phyloP scores from a whole-genome alignment of 2,329 filamentous ascomycete species.

The Stachybotrys chlorohalonatus region DNA sequence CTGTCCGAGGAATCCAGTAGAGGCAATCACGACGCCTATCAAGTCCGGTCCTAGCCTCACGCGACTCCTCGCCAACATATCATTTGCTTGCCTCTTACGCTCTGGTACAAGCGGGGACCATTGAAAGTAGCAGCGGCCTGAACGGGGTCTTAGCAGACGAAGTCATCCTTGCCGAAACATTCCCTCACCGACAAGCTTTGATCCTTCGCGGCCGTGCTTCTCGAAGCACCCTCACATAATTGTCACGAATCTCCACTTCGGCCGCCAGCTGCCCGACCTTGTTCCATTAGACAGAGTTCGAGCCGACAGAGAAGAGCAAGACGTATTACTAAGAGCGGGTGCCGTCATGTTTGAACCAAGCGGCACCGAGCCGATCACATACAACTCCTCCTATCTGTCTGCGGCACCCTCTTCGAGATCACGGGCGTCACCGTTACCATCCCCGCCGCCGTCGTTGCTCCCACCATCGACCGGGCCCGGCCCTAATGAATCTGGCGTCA shows the following conservation, averaged over 20 bases:
- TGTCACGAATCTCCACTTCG: neutral
- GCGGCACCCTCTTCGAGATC: neutral
- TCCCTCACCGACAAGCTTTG: neutral
- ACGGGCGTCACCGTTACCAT: neutral
- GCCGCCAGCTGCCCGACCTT: neutral
- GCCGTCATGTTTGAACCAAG: neutral
- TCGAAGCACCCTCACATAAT: neutral
- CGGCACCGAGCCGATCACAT: neutral
- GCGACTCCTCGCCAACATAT: neutral
- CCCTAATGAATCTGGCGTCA: neutral
- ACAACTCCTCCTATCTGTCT: neutral
- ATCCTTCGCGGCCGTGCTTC: neutral
- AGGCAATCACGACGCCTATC: neutral
- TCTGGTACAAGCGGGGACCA: neutral
- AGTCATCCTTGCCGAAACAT: neutral
- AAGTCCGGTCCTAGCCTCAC: neutral
- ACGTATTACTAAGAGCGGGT: neutral
- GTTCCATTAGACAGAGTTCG: neutral
- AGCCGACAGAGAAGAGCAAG: neutral
- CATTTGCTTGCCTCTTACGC: neutral
- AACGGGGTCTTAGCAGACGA: neutral
- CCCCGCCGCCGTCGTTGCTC: neutral
- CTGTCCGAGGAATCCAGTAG: neutral
- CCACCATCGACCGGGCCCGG: too few species aligned
- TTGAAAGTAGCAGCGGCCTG: neutral